Evolutionary conservation across 208 protist genomes (phyloP).

Genomic region (Crithidia fasciculata): DNA sequence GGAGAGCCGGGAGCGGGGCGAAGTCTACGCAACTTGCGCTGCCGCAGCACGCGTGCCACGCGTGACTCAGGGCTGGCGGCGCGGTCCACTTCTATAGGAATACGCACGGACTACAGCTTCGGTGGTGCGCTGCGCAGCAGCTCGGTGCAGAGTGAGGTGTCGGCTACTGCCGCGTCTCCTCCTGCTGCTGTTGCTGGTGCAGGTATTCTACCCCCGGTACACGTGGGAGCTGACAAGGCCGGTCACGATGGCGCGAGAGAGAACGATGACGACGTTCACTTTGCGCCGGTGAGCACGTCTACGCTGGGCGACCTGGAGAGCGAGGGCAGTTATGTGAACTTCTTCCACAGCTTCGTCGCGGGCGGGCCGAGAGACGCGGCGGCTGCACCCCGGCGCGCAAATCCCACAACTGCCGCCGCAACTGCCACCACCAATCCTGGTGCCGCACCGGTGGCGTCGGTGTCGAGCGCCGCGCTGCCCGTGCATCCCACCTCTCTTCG

Average conservation of each 20-base stretch:
- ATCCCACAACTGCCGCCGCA: not conserved
- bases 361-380: not conserved
- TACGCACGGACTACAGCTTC: constrained; percentile 9
- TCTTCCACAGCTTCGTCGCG: constrained; percentile 14
- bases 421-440: not conserved
- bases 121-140: not conserved
- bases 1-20: no score
- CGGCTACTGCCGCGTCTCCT: not conserved
- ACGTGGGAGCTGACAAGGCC: no score
- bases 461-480: no score
- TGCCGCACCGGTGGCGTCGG: no score
- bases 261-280: not conserved
- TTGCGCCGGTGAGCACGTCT: constrained; percentile 1
- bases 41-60: not conserved
- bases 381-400: no score
- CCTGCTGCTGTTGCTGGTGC: not conserved
- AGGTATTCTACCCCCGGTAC: not conserved
- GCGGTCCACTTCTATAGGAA: not conserved
- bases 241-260: not conserved
- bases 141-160: not conserved
- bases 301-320: constrained; percentile 10
- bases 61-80: not conserved
- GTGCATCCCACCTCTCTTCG: not conserved
- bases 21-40: no score
- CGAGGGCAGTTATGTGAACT: constrained; percentile 19